Evolutionary conservation across 2,329 filamentous ascomycete species (phyloP).

Genomic region (Neonectria sp.): DNA sequence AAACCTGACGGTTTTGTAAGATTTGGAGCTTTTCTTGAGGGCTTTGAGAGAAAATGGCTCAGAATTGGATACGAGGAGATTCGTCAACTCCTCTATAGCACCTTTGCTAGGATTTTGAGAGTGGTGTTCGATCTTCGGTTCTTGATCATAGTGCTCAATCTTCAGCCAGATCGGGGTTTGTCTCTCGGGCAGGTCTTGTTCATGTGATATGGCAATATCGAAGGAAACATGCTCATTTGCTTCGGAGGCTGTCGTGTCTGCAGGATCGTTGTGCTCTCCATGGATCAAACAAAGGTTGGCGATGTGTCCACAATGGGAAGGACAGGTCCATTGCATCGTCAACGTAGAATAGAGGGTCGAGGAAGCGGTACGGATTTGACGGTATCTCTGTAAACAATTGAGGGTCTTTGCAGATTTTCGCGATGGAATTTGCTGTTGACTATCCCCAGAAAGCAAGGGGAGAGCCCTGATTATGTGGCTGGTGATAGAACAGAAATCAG

Average conservation of each 20-base stretch:
- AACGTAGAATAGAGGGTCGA: background rate
- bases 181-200: background rate
- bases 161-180: background rate
- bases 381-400: background rate
- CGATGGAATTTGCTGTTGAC: background rate
- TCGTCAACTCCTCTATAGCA: background rate
- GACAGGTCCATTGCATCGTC: background rate
- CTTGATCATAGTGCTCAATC: background rate
- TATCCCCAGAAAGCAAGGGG: background rate
- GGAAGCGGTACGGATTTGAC: background rate
- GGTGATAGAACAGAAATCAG: background rate
- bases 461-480: conserved; percentile 4
- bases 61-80: background rate
- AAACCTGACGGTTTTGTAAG: background rate
- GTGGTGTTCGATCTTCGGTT: background rate
- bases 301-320: background rate
- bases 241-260: background rate
- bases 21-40: background rate
- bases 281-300: background rate
- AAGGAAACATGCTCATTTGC: background rate
- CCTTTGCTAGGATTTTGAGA: background rate
- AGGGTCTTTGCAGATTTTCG: background rate
- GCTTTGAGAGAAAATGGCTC: background rate
- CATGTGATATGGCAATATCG: background rate
- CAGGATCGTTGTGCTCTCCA: background rate